Percentiles rank a stretch among this genome's conserved stretches.
Conservation (phyloP, 2,329 filamentous ascomycete species). For the Ceratocystis papillata region DNA sequence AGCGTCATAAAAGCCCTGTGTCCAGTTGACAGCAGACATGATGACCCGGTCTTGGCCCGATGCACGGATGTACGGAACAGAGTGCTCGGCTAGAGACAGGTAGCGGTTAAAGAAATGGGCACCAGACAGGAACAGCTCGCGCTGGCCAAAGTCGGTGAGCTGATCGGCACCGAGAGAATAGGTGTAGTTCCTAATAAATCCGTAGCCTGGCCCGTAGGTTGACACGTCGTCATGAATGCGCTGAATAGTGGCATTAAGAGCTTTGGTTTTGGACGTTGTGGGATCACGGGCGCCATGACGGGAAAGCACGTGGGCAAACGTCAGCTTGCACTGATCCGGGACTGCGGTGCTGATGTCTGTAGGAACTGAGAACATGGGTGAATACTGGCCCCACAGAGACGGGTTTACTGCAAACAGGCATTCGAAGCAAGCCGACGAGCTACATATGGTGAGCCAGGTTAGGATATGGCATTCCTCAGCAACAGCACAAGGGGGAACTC, state of each 20-base stretch:
- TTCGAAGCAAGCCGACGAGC: constrained; percentile 14
- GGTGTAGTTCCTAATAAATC: constrained; percentile 60
- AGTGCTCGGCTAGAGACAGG: constrained; percentile 43
- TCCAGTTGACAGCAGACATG: constrained; percentile 64
- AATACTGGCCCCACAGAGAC: constrained; percentile 70
- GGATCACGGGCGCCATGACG: constrained; percentile 79
- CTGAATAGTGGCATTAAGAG: constrained; percentile 53
- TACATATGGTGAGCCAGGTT: constrained; percentile 31
- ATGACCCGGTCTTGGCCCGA: constrained; percentile 61
- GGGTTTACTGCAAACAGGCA: constrained; percentile 18
- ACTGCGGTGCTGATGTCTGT: constrained; percentile 51
- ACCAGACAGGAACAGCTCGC: constrained; percentile 64
- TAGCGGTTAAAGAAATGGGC: constrained; percentile 67
- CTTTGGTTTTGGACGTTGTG: constrained; percentile 53
- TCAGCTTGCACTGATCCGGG: constrained; percentile 60
- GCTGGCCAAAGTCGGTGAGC: constrained; percentile 55
- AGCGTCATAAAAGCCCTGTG: constrained; percentile 54
- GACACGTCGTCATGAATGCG: constrained; percentile 50
- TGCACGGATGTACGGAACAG: constrained; percentile 60
- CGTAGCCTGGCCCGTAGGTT: constrained; percentile 51
- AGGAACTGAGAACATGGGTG: constrained; percentile 67
- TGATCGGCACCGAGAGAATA: constrained; percentile 62
- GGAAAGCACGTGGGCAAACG: constrained; percentile 70
- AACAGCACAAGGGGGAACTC: neutral
- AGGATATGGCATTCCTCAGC: neutral